Base-by-base conservation (phyloP, 2,329 filamentous ascomycete species). In the Leptodontidium sp. region DNA sequence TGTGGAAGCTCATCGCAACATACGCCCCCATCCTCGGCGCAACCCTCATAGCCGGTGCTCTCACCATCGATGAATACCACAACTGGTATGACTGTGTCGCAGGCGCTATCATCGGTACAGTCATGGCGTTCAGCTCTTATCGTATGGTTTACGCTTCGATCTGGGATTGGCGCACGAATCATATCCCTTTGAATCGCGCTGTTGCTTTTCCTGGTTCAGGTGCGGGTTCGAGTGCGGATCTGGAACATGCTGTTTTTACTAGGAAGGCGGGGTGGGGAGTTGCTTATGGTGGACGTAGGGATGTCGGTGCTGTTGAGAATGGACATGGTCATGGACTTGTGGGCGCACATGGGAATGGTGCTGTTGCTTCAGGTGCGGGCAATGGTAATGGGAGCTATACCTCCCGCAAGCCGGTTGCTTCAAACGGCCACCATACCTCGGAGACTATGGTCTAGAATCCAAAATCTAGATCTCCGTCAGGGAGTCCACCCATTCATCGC, bases 61-160 rank as follows among this genome's bases (percentile, higher is more conserved):
- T 93, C 11, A 92, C 90, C 0, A 92, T 93, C 67, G 88, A 93
- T 72, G 87, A 92, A 77, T 92, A 84, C 77, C 91, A 94, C 80
- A 90, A 93, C 79, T 91, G 90, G 88, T 93, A 93, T 70, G 91
- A 93, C 66, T 82, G 91, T n/a, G 68, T 92, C 0, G 89, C 88
- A 0, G 91, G 90, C 5, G 90, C 85, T 0, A 76, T 86, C 50
- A 91, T 93, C 57, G 91, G 90, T 2, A 88, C 86, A 1, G 76
- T 87, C 68, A 87, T 91, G 79, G 90, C 90, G 0, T 88, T 91
- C 74, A 86, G 84, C 1, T 78, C 85, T 0, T 92, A 91, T 77
- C 82, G 90, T 65, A 91, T 91, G 88, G 84, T 87, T 2, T 93
- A 91, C 73, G 88, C 89, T 0, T 82, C 85, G 9, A 82, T 92